Base-by-base conservation (phyloP, 306 rosid species). In the Senna siamea region DNA sequence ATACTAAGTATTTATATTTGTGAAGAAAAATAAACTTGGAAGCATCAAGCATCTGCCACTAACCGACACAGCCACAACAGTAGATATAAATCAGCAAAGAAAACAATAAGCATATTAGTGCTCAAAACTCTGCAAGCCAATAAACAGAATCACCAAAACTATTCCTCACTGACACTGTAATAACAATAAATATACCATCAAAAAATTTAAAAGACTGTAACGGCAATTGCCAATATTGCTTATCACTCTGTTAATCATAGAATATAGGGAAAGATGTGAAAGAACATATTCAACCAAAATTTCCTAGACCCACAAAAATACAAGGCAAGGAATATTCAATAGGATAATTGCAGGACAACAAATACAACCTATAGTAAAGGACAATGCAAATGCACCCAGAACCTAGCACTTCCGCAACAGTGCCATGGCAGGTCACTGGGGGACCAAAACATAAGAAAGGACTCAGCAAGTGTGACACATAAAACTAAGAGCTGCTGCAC, bases 261-360 rank as follows among this genome's bases (percentile, higher is more conserved):
- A 61, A 72, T 3, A 79, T 11, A 69, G 30, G 34, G 52, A 23
- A 77, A 70, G 52, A 43, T 69, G 23, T 43, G 44, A 50, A 53
- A 73, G 4, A 70, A 63, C 14, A 73, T n/a, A 23, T 35, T 20
- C 55, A 23, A 80, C 56, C 87, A 85, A 90, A 88, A 88, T 59
- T 87, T 81, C 87, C 96, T 59, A 70, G 72, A 81, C 92, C 96
- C 85, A 83, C 78, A 88, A 81, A 89, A 82, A 88, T 19, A 76
- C 44, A 59, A 87, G 95, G 88, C 92, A 87, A 78, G 90, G 93
- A 83, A 88, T 19, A n/a, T 44, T 72, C 18, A 78, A 37, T n/a
- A n/a, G 67, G 66, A 75, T 55, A 60, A 18, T n/a, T 60, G 44
- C 72, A 70, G 28, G 69, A 52, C 66, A 37, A 62, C 48, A 38